A percentile compares a stretch with the other conserved stretches of the same genome.
phyloP scores from a whole-genome alignment of 169 alveolate genomes.

The Plasmodium gaboni region DNA sequence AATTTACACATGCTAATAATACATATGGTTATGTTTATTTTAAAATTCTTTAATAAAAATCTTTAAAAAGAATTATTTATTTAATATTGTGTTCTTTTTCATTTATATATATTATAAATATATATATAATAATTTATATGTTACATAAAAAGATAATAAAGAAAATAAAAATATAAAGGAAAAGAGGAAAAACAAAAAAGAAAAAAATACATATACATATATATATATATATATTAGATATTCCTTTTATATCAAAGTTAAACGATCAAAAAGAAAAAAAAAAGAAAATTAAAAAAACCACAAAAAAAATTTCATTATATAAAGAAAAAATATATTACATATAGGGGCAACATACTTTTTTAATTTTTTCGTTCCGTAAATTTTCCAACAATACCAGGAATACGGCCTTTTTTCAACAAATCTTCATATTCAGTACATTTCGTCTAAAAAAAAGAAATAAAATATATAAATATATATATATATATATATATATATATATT shows the following conservation, averaged over 20 bases:
- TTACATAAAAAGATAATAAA: too few species aligned
- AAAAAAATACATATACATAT: too few species aligned
- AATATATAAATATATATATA: not conserved
- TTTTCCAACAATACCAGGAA: constrained; percentile 83
- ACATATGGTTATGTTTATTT: too few species aligned
- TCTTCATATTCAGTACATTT: constrained; percentile 84
- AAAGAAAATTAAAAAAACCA: not conserved
- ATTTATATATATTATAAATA: too few species aligned
- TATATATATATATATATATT: not conserved
- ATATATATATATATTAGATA: too few species aligned
- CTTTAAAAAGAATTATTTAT: too few species aligned
- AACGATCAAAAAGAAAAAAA: not conserved
- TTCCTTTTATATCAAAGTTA: not conserved
- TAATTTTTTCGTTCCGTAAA: constrained; percentile 56
- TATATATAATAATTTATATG: too few species aligned
- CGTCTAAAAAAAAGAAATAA: constrained; percentile 72
- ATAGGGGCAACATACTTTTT: not conserved
- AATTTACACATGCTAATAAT: too few species aligned
- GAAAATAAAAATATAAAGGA: too few species aligned
- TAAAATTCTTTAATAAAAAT: too few species aligned
- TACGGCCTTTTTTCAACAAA: constrained; percentile 81
- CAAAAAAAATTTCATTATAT: not conserved
- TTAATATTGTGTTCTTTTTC: too few species aligned
- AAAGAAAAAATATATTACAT: not conserved
- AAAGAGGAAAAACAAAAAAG: too few species aligned